These are phyloP conservation scores for Ogataea minuta DNA, from an alignment of 805 yeast species.

Conservation along the genomic window DNA sequence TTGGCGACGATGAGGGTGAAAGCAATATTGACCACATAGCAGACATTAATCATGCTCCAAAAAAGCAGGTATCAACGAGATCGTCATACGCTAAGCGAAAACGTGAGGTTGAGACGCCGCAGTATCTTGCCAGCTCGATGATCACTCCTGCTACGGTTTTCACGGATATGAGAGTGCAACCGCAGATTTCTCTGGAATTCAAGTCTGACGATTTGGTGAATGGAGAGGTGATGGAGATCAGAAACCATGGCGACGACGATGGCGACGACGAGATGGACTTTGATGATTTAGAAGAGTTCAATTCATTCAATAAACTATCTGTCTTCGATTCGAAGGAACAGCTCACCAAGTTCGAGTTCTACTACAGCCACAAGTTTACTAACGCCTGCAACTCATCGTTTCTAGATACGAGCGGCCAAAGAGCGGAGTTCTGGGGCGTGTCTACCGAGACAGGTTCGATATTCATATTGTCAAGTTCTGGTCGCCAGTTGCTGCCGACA, in stretches of 20 bases:
- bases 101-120: conserved; percentile 35
- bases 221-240: conserved; percentile 20
- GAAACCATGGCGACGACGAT: conserved; percentile 35
- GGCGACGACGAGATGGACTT: conserved; percentile 17
- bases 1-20: conserved; percentile 34
- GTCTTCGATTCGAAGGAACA: conserved; percentile 20
- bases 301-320: conserved; percentile 31
- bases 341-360: conserved; percentile 40
- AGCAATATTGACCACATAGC: conserved; percentile 48
- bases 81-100: conserved; percentile 34
- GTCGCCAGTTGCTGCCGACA: conserved; percentile 45
- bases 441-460: conserved; percentile 60
- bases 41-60: conserved; percentile 31
- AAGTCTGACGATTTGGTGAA: conserved; percentile 8
- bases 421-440: conserved; percentile 52
- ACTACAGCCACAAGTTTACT: conserved; percentile 39
- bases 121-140: conserved; percentile 25
- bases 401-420: conserved; percentile 38
- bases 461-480: conserved; percentile 44
- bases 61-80: conserved; percentile 34
- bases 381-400: conserved; percentile 32
- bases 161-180: conserved; percentile 30
- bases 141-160: conserved; percentile 29
- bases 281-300: conserved; percentile 36
- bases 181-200: conserved; percentile 31